Evolutionary conservation across 768 basidiomycete species (phyloP), one percentile per base, ranked within the genome.

Genomic region (Leccinum incarnatum): DNA sequence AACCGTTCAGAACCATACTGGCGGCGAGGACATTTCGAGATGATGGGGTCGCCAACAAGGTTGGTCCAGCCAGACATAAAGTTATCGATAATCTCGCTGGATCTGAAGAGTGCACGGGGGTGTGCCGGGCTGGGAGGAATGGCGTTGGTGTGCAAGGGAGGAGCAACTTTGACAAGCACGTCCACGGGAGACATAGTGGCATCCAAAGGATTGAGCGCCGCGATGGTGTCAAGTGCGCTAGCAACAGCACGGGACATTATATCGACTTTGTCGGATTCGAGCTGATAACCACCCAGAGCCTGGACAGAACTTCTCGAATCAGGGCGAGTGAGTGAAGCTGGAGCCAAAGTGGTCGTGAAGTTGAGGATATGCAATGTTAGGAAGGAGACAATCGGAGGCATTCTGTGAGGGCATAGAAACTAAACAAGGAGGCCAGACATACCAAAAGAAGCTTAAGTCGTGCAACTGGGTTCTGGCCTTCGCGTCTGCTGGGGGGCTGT

Each of bases 41-140:
- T 27, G 27, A 27, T 7, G 27, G 27, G 27, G 27, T 27, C 27
- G 27, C 27, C 27, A 27, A 27, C 80, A 63, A 98, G 86, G 12
- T 79, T 77, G 10, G 93, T 92, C 95, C 95, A 98, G 4, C 84
- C 81, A 45, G 84, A 84, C 90, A 97, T 91, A 79, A 95, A 95
- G 60, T 83, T 80, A 59, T 95, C 93, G 55, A 96, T 76, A 23
- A 83, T 75, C 58, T 87, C 85, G 25, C 76, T 78, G 3, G 81
- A 76, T 59, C 66, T 69, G 68, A 69, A 62, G 63, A 64, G 67
- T 45, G 69, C 58, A 50, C 65, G 70, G 19, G 72, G 73, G 57
- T 69, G 72, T 61, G 67, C 60, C 5, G 66, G 67, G 45, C 48
- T 58, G 42, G 73, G 69, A 9, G 77, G 77, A 15, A 79, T 55